These are phyloP conservation scores for Suillus spraguei DNA, from an alignment of 768 basidiomycete genomes.

Conservation along the genomic window DNA sequence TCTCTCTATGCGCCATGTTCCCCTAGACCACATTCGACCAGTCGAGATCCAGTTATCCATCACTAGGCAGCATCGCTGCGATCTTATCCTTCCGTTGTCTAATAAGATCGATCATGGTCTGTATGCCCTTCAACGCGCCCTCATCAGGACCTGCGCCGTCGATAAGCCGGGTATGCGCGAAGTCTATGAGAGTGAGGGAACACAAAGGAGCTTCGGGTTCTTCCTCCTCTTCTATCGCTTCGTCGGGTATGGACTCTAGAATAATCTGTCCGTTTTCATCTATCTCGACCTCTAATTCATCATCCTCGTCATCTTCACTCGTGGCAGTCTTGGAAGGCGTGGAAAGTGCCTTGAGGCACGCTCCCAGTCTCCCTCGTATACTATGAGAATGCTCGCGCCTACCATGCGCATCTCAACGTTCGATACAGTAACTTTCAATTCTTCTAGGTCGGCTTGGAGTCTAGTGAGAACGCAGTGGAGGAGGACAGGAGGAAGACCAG, in stretches of 20 bases:
- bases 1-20: neutral
- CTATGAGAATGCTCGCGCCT: constrained; percentile 76
- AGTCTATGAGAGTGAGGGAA: constrained; percentile 86
- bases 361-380: constrained; percentile 70
- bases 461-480: constrained; percentile 61
- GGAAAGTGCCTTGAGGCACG: constrained; percentile 41
- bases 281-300: constrained; percentile 39
- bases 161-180: constrained; percentile 79
- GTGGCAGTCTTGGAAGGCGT: constrained; percentile 19
- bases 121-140: constrained; percentile 75
- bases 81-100: constrained; percentile 57
- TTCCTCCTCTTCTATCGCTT: constrained; percentile 27
- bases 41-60: neutral
- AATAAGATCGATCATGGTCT: constrained; percentile 64
- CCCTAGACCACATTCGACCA: neutral
- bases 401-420: constrained; percentile 76
- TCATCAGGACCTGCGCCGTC: constrained; percentile 78
- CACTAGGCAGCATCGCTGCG: constrained; percentile 3
- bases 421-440: constrained; percentile 52
- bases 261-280: constrained; percentile 29
- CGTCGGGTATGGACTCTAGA: constrained; percentile 27
- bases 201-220: constrained; percentile 35
- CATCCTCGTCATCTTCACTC: constrained; percentile 37
- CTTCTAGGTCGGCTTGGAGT: constrained; percentile 53
- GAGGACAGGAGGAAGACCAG: constrained; percentile 56